Percentiles rank a stretch among this genome's conserved stretches.
Conservation (phyloP, 75 land plant genomes). For the Sequoiadendron giganteum region DNA sequence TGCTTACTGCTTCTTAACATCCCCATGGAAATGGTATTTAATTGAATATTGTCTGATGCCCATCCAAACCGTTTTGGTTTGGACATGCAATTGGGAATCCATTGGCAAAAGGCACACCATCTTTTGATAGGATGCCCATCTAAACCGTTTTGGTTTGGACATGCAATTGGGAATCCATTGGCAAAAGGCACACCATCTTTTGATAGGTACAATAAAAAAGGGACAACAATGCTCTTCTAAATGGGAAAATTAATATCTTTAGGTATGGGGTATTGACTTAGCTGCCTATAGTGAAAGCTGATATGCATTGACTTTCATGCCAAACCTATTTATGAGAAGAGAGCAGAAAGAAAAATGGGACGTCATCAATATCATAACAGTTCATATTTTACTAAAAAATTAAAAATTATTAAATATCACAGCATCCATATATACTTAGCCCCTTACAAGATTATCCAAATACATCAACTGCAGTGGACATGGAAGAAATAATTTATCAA, state of each 20-base stretch:
- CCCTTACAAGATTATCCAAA: neutral
- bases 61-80: neutral
- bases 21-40: neutral
- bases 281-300: neutral
- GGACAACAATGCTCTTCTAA: neutral
- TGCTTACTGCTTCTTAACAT: neutral
- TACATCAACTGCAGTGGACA: neutral
- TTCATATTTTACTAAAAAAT: neutral
- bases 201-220: neutral
- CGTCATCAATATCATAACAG: neutral
- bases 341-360: neutral
- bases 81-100: neutral
- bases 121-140: neutral
- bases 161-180: neutral
- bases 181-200: neutral
- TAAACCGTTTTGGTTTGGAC: neutral
- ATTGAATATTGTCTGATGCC: neutral
- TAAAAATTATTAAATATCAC: neutral
- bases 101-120: neutral
- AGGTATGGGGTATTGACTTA: neutral
- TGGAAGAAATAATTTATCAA: neutral
- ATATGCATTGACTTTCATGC: neutral
- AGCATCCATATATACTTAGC: neutral
- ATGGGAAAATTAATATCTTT: neutral
- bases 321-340: neutral